These are phyloP conservation scores for Nadsonia commutata DNA, from an alignment of 1,139 yeast species.

Conservation along the genomic window DNA sequence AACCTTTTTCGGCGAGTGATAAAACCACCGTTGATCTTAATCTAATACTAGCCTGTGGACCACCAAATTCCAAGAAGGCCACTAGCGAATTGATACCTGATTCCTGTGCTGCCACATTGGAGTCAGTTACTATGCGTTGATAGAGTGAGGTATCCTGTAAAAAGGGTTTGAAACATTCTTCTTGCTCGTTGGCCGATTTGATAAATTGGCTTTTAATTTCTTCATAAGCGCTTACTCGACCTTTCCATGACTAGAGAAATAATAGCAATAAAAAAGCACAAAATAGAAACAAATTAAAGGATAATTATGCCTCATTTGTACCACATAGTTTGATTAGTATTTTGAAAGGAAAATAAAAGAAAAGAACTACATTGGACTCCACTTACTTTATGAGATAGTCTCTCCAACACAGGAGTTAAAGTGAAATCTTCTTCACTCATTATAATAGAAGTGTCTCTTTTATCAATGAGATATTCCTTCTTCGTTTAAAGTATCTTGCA, in stretches of 20 bases:
- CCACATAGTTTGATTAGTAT: too few relatives aligned
- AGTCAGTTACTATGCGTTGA: conserved; percentile 50
- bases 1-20: conserved; percentile 63
- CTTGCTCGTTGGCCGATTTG: conserved; percentile 39
- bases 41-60: conserved; percentile 25
- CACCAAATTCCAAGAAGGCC: conserved; percentile 49
- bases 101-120: conserved; percentile 89
- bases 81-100: conserved; percentile 47
- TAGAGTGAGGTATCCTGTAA: conserved; percentile 34
- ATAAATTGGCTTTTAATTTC: conserved; percentile 44
- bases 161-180: conserved; percentile 38
- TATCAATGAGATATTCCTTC: too few relatives aligned
- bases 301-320: too few relatives aligned
- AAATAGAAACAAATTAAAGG: not conserved
- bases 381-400: not conserved
- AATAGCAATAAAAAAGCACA: not conserved
- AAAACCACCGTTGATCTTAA: conserved; percentile 35
- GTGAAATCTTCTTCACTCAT: too few relatives aligned
- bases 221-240: conserved; percentile 64
- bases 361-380: not conserved
- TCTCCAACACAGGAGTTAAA: too few relatives aligned
- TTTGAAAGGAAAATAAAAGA: not conserved
- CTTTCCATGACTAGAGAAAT: conserved; percentile 57
- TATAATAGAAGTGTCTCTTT: too few relatives aligned
- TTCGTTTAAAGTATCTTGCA: too few relatives aligned